Evolutionary conservation across 345 rosid genomes (phyloP), one percentile per base, ranked within the genome.

Genomic region (Brassica carinata): DNA sequence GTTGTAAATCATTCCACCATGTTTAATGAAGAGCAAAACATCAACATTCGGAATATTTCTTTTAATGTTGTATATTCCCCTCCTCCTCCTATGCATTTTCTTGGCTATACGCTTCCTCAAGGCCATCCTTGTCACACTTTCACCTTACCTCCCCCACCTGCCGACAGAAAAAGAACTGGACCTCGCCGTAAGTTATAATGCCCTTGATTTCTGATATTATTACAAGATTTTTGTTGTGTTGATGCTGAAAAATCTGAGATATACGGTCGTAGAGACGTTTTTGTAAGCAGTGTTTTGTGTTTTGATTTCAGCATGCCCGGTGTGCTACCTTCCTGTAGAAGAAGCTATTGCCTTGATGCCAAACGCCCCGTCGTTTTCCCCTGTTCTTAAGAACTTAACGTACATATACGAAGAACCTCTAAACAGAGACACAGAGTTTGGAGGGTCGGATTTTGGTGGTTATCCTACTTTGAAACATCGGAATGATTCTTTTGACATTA

Each of bases 371-470:
- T 92, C 98, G 57, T 90, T 83, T 83, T 92, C 97, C 64, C 98
- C 97, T 1, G 87, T 90, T 67, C 79, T 96, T 72, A 90, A 91
- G 83, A 81, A 86, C 76, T 85, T 96, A 79, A 86, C 93, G 5
- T 96, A 94, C 69, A 83, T 96, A 66, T 81, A 81, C 62, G 97
- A 92, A 87, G 91, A 91, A 76, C 87, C 88, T 8, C 65, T 85
- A 45, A 90, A 80, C 67, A 90, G 78, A 79, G 83, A 85, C 8
- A 86, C 88, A 59, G 98, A 91, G 83, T 96, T 92, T 83, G 97
- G 99, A 77, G 99, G 99, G 75, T 96, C 99, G 0, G 97, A 91
- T 23, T 96, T 96, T 85, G 98, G 99, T 75, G 99, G 99, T 68
- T 96, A 87, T 84, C 96, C 99, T 82, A 87, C 97, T 74, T 76